Base-by-base conservation (phyloP, 208 protist species). In the Crithidia expoeki region DNA sequence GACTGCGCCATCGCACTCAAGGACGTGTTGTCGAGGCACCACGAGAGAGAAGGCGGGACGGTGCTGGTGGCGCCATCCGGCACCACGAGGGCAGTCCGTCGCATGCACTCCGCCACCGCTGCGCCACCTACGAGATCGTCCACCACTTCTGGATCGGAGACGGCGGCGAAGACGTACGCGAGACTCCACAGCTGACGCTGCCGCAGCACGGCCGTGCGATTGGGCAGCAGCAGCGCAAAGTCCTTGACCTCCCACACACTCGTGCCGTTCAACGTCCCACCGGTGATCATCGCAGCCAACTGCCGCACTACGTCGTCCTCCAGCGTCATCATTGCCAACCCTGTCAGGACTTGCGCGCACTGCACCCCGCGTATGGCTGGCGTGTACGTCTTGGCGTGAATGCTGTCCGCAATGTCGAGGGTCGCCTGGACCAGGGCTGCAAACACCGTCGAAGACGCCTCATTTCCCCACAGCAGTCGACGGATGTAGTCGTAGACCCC, bases 241-340 rank as follows among this genome's bases (percentile, higher is more conserved):
- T 74, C 67, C 16, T 30, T 46, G 12, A 74, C 21, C 10, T 50
- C 40, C 63, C 63, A 69, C 23, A 47, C 57, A 30, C 25, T 42
- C 14, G 71, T 47, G 57, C n/a, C 49, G 21, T 19, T 61, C 32
- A 74, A 28, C 27, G 21, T 53, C 16, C 63, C 42, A 4, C n/a
- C 14, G 21, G 46, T 28, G 23, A 70, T 30, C 67, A 62, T 66
- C 28, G 44, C 46, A 1, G 53, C 53, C 30, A 79, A 33, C 30
- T 21, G 58, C 25, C 74, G 74, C 55, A 74, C 63, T 32, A 56
- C 50, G 27, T 72, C 52, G 49, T 79, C 74, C 52, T 79, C 74
- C 47, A 79, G 55, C 33, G 42, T 51, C 61, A 79, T 72, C 50
- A 70, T n/a, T 0, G 67, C 67, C 30, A 74, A 14, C 2, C 50